Evolutionary conservation across 31 red algal species (phyloP), one percentile per base, ranked within the genome.

Genomic region (Endocladia muricata): DNA sequence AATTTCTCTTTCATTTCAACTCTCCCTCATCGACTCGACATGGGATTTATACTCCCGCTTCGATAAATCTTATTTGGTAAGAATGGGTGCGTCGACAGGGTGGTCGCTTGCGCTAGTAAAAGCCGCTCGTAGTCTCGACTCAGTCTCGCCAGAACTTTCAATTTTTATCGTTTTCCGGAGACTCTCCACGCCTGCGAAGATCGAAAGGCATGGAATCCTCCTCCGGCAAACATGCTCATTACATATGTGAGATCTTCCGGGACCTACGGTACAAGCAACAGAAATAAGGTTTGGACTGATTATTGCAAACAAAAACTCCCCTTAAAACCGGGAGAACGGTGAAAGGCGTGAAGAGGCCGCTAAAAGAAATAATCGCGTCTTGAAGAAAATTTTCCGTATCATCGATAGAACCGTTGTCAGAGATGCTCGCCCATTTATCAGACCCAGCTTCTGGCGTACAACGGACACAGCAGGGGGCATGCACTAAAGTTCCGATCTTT

Each of bases 1-100:
- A 43, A 5, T 49, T 72, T 22, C 25, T 42, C 25, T 72, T 72
- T 33, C 43, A 72, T 72, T 72, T 72, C n/a, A 72, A 72, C 31
- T 0, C n/a, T 17, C n/a, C n/a, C 51, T 72, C 21, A 72, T 37
- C 40, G 26, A 72, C 7, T 44, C 36, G 4, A 42, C 43, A 22
- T 72, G 1, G 23, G 0, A 49, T 8, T 44, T 0, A 4, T 3
- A 44, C 68, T 72, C 51, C 35, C 7, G 1, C 4, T 72, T 72
- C 25, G 22, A 51, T 8, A 72, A 72, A 15, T 3, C 26, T 21
- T 17, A 72, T 48, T 29, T 48, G 3, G 9, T 22, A n/a, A 47
- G 35, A 0, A 0, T 72, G 0, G 29, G 43, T 17, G 22, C 43
- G 25, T 11, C 40, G n/a, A 72, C 34, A 23, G 68, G 9, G 7